Conservation (phyloP, 73 alveolate species). For the Stentor coeruleus region DNA sequence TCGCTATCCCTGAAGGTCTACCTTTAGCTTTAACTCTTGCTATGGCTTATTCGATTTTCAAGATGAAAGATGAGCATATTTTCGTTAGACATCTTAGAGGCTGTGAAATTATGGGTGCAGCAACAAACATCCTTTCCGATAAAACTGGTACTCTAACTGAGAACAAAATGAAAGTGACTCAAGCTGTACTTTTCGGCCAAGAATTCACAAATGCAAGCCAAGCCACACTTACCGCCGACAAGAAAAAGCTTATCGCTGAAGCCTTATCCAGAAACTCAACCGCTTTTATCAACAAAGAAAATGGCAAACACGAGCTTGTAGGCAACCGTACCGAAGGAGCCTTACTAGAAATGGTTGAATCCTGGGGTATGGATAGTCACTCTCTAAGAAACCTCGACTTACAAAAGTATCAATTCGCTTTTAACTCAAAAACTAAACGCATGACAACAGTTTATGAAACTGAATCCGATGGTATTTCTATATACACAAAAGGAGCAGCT, state of each 20-base stretch:
- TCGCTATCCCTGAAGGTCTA: slow-evolving; percentile 98
- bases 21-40: slow-evolving; percentile 98
- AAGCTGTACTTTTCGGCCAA: slow-evolving; percentile 31
- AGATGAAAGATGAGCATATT: slow-evolving; percentile 90
- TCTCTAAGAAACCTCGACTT: neutral
- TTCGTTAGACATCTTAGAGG: slow-evolving; percentile 80
- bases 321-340: slow-evolving; percentile 61
- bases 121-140: slow-evolving; percentile 77
- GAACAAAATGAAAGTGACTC: slow-evolving; percentile 80
- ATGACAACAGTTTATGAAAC: slow-evolving; percentile 29
- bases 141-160: slow-evolving; percentile 89
- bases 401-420: neutral
- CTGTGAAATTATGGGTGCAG: slow-evolving; percentile 95
- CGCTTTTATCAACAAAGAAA: slow-evolving; percentile 31
- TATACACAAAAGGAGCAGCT: slow-evolving; percentile 85
- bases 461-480: slow-evolving; percentile 62
- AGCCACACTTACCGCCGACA: neutral
- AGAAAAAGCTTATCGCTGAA: slow-evolving; percentile 16
- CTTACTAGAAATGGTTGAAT: slow-evolving; percentile 27
- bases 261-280: slow-evolving; percentile 29
- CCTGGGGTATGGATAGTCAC: neutral
- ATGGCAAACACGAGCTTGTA: slow-evolving; percentile 9
- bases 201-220: slow-evolving; percentile 45
- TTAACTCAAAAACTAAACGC: slow-evolving; percentile 13
- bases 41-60: slow-evolving; percentile 89